Base-by-base conservation (phyloP, 2,329 filamentous ascomycete genomes). In the Daldinia eschscholtzii region DNA sequence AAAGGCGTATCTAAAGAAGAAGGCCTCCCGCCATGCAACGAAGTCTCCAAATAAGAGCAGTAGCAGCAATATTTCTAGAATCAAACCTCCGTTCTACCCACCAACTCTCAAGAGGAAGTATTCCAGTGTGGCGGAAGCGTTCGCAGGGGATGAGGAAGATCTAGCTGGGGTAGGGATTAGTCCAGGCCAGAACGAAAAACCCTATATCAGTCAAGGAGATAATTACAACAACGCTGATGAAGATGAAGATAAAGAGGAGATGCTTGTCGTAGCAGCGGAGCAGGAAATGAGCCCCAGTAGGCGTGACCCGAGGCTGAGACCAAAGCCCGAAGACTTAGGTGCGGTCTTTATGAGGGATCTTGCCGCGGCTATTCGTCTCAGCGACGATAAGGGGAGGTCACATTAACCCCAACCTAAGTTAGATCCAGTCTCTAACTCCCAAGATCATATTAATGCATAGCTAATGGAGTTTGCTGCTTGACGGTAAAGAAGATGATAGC, bases 1-100 rank as follows among this genome's bases (percentile, higher is more conserved):
- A 1, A 77, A 75, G 6, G 77, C 77, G 2, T 89, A 84, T 64
- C 68, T 82, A 4, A 79, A 79, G 50, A 65, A 77, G 7, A 81
- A 80, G 10, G 10, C 50, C 15, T 26, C 52, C 3, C 65, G 46
- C 18, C 48, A 18, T 18, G 66, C 42, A 6, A 15, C 57, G 12
- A 13, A 48, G n/a, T 52, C 61, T 3, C 44, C 57, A 6, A 10
- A 30, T n/a, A 28, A 33, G 6, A 10, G 30, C 78, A 28, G 41
- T 9, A 28, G n/a, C 18, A 37, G 44, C 9, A n/a, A 30, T 30
- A 77, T 67, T 67, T 70, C 12, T 65, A 61, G 57, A 46, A 64
- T 44, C 23, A 57, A 5, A 46, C 26, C 6, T 13, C 37, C 55
- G 2, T 58, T 6, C 13, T 57, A 56, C 9, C 58, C 57, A 2